A percentile compares a stretch with the other conserved stretches of the same genome.
phyloP scores from a whole-genome alignment of 2,329 filamentous ascomycete genomes.

The Leptographium radiaticola region DNA sequence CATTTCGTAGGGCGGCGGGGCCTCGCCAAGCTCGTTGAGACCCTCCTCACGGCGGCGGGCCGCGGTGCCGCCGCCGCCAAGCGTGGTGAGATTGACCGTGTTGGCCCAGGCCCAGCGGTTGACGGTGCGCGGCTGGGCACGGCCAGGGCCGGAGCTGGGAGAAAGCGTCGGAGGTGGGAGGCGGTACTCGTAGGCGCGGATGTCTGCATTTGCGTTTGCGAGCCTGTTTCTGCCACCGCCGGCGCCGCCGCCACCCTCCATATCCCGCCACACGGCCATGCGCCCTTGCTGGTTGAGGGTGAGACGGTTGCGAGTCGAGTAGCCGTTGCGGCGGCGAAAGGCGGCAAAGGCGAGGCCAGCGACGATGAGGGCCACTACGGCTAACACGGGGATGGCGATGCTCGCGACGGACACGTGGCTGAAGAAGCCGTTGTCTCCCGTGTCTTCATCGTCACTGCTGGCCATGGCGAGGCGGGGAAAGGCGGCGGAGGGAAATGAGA shows the following conservation, averaged over 20 bases:
- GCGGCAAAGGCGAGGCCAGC: background rate
- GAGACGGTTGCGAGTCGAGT: background rate
- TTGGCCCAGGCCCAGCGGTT: slow-evolving; percentile 9
- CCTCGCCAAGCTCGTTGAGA: slow-evolving; percentile 16
- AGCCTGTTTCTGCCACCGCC: background rate
- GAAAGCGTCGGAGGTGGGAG: too few relatives aligned
- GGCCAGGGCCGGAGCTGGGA: background rate
- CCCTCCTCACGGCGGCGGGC: slow-evolving; percentile 10
- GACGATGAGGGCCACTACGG: background rate
- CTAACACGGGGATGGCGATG: slow-evolving; percentile 4
- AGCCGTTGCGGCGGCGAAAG: background rate
- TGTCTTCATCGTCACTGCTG: background rate
- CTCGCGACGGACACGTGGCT: slow-evolving; percentile 3
- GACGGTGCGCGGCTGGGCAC: background rate
- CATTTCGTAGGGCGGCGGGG: slow-evolving; percentile 14
- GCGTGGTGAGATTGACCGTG: background rate
- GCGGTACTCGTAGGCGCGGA: too few relatives aligned
- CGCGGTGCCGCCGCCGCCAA: background rate
- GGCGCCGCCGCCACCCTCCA: background rate
- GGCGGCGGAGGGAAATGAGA: background rate
- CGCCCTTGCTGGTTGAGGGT: slow-evolving; percentile 7
- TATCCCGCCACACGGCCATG: slow-evolving; percentile 5
- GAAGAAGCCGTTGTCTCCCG: background rate
- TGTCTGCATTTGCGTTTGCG: too few relatives aligned
- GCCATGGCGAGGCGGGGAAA: background rate